Evolutionary conservation across 1,284 basidiomycete species (phyloP).

Genomic region (Somion occarium): DNA sequence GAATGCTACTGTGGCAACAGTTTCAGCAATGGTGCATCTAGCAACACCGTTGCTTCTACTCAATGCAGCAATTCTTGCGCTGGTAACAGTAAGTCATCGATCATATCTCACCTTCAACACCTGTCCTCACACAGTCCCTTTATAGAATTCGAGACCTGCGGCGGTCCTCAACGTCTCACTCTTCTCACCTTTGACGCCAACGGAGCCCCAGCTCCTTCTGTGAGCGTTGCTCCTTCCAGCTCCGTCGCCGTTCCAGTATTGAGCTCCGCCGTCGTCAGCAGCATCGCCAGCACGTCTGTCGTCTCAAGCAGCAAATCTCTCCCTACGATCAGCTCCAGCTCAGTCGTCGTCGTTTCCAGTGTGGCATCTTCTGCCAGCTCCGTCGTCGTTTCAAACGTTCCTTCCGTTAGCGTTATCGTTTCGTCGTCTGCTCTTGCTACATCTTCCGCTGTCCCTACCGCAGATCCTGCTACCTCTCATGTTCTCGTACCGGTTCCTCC

Average conservation of each 20-base stretch:
- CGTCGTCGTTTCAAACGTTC: neutral
- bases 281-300: conserved; percentile 8
- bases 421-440: conserved; percentile 7
- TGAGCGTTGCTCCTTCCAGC: conserved; percentile 9
- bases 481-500: conserved; percentile 2
- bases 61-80: conserved; percentile 23
- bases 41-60: conserved; percentile 17
- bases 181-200: conserved; percentile 17
- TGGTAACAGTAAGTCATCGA: conserved; percentile 20
- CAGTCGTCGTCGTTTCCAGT: conserved; percentile 10
- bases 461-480: conserved; percentile 5
- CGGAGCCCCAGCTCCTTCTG: conserved; percentile 8
- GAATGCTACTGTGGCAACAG: conserved; percentile 28
- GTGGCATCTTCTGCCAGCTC: neutral
- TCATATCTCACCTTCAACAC: neutral
- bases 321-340: conserved; percentile 10
- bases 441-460: conserved; percentile 3
- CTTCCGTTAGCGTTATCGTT: conserved; percentile 3
- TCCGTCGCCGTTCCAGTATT: conserved; percentile 10
- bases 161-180: conserved; percentile 22
- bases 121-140: neutral
- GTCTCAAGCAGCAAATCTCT: conserved; percentile 5
- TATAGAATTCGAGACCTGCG: conserved; percentile 20
- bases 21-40: conserved; percentile 23
- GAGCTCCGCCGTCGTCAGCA: neutral